Percentiles rank a stretch among this genome's conserved stretches.
phyloP scores from a whole-genome alignment of 129 eudicot species.

The sunflower (Helianthus annuus) region DNA sequence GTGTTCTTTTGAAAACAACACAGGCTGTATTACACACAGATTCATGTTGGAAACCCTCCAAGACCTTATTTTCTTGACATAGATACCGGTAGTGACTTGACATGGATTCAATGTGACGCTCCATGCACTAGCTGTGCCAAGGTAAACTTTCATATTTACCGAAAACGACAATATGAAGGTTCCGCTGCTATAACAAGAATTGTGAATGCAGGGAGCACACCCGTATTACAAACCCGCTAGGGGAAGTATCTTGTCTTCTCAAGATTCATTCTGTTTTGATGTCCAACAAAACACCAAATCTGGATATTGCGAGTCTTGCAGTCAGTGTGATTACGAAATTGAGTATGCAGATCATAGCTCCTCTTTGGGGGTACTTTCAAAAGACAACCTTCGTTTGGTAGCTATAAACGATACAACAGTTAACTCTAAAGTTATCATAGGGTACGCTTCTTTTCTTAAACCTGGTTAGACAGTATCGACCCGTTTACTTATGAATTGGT shows the following conservation, averaged over 20 bases:
- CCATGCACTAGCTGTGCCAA: slow-evolving; percentile 83
- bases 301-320: slow-evolving; percentile 48
- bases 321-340: slow-evolving; percentile 80
- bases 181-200: not conserved
- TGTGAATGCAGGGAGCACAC: slow-evolving; percentile 72
- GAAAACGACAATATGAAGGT: not conserved
- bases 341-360: slow-evolving; percentile 85
- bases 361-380: slow-evolving; percentile 77
- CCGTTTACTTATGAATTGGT: not conserved
- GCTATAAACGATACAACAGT: slow-evolving; percentile 46
- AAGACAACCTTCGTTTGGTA: slow-evolving; percentile 57
- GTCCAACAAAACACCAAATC: slow-evolving; percentile 41
- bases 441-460: slow-evolving; percentile 43
- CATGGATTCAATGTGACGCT: slow-evolving; percentile 95
- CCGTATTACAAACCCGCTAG: slow-evolving; percentile 64
- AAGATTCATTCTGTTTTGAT: slow-evolving; percentile 58
- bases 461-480: not conserved
- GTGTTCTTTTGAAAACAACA: slow-evolving; percentile 9
- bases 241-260: slow-evolving; percentile 47
- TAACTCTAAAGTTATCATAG: slow-evolving; percentile 56
- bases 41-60: slow-evolving; percentile 76
- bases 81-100: slow-evolving; percentile 85
- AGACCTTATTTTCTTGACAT: slow-evolving; percentile 77
- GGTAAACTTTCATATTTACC: slow-evolving; percentile 31
- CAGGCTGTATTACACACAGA: slow-evolving; percentile 69